Base-by-base conservation (phyloP, 2,329 filamentous ascomycete species). In the Lasiodiplodia sp. region DNA sequence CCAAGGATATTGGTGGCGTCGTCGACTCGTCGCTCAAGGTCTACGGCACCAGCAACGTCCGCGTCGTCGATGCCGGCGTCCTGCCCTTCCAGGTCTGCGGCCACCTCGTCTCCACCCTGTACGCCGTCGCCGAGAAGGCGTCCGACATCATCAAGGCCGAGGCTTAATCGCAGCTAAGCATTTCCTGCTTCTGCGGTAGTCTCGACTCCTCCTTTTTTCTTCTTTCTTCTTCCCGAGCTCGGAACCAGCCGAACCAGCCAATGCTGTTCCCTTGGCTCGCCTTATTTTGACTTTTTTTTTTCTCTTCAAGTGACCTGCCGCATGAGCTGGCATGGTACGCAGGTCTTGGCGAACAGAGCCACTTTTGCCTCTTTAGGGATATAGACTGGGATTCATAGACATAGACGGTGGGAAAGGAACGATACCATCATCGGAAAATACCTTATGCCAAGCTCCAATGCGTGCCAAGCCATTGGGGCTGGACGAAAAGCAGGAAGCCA, bases 141-240 rank as follows among this genome's bases (percentile, higher is more conserved):
- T 73, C 76, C 1, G 76, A 78, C 69, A 56, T 77, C 6, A 78
- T 79, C 56, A 78, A 78, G 66, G 71, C 55, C 16, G 67, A 55
- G 23, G 67, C 67, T 64, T 68, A 25, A 28, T 8, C 28, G 52
- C 5, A 6, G 23, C 6, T 12, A 31, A 53, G 23, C 23, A 6
- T 56, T 56, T 56, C 6, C 31, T 11, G 25, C 18, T 25, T 40
- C 31, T 34, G 31, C 31, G 7, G 8, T 10, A 34, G 5, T 25
- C 38, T 34, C 31, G 31, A 34, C 31, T 55, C 10, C 34, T 55
- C 3, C 4, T 18, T 25, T 16, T 31, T 23, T 14, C 14, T 47
- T 47, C 44, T 47, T 47, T n/a, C n/a, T n/a, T n/a, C n/a, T n/a
- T n/a, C n/a, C 18, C 31, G 31, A n/a, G 51, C 23, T 53, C 23